Evolutionary conservation across 148 eudicot species (phyloP).

Genomic region (Camellia lanceoleosa): DNA sequence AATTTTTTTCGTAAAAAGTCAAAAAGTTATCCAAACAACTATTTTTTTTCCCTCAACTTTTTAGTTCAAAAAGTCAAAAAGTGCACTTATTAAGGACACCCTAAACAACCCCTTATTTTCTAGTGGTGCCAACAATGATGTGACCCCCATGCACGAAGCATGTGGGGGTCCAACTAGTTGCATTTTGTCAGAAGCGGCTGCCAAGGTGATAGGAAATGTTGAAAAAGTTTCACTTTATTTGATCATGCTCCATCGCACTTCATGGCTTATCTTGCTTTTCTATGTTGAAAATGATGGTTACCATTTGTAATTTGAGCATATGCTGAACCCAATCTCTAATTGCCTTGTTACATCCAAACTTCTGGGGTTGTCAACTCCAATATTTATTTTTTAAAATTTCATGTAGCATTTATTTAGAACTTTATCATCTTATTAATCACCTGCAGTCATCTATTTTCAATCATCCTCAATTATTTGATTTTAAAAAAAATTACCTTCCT

Average conservation of each 20-base stretch:
- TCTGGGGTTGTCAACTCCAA: neutral
- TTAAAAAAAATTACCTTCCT: no score
- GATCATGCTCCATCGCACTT: neutral
- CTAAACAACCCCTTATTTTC: no score
- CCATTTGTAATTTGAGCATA: neutral
- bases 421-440: neutral
- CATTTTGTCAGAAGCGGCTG: neutral
- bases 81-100: no score
- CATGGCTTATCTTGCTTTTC: neutral
- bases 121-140: no score
- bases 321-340: neutral
- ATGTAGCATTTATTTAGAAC: neutral
- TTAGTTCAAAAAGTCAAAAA: no score
- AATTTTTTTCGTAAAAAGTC: no score
- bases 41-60: no score
- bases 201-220: neutral
- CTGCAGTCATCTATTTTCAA: neutral
- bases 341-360: neutral
- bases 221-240: neutral
- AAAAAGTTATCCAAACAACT: no score
- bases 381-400: no score
- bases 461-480: no score
- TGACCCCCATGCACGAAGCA: no score
- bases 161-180: no score
- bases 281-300: neutral